Evolutionary conservation across 164 flowering plant species (phyloP), one percentile per base, ranked within the genome.

Genomic region (Nymphaea thermarum): DNA sequence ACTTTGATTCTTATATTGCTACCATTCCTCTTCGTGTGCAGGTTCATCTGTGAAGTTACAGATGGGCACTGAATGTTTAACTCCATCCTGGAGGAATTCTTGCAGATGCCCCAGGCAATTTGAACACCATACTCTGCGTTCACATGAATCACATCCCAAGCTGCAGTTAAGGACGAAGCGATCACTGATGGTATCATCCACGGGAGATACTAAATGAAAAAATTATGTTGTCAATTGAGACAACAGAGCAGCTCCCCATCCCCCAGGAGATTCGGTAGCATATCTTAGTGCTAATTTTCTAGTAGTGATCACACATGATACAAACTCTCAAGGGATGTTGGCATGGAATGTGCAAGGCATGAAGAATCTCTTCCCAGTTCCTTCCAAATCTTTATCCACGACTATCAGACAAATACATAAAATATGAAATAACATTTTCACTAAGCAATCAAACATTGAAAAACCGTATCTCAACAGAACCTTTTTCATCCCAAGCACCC

Each of bases 161-260:
- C 6, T n/a, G 16, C n/a, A 8, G 6, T 61, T 8, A 25, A n/a
- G 36, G 25, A 2, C 42, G 4, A 61, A 36, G 16, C 64, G 8
- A 61, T 61, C 16, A 6, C 36, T 61, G 6, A 17, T n/a, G 64
- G 64, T 61, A 14, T 8, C n/a, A 36, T 43, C 16, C 7, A 16
- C 43, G 36, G 36, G 36, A 43, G 12, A 41, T 8, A 43, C n/a
- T 6, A 10, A n/a, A n/a, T 8, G n/a, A 43, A 43, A 42, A 67
- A 42, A 68, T 71, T 12, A 71, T 66, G 15, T 67, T 89, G 60
- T 70, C 82, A 18, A 89, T 89, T 80, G 89, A 93, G 74, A 87
- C 94, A 5, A 82, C 74, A 79, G 98, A 73, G 89, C 96, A 67
- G 81, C 97, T 45, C 90, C 97, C n/a, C 85, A 96, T 17, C 93